Percentiles rank a stretch among this genome's conserved stretches.
phyloP scores from a whole-genome alignment of 2,329 filamentous ascomycete species.

The Cladosporium sp. region DNA sequence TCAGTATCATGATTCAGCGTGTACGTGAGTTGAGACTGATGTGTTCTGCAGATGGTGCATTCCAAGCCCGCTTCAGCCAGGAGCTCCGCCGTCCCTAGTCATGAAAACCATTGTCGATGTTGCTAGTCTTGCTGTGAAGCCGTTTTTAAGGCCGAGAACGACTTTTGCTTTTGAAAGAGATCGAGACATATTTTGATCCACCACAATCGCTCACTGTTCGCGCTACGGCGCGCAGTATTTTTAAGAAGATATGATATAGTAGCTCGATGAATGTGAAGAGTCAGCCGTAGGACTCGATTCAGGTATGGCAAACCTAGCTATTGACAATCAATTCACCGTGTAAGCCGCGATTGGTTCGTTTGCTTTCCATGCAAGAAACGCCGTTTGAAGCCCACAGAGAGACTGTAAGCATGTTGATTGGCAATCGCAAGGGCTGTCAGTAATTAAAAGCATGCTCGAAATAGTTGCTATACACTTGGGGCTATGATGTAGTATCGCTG shows the following conservation, averaged over 20 bases:
- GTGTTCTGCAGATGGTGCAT: neutral
- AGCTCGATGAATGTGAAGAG: neutral
- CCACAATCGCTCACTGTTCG: neutral
- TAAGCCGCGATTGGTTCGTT: neutral
- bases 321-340: neutral
- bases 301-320: neutral
- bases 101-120: neutral
- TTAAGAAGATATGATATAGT: neutral
- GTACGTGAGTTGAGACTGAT: neutral
- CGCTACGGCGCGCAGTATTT: neutral
- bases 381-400: neutral
- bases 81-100: neutral
- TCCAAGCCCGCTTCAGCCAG: conserved; percentile 6
- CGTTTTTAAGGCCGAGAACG: neutral
- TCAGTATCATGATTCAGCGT: neutral
- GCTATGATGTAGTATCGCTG: neutral
- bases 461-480: neutral
- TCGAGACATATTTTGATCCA: neutral
- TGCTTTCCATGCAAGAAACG: neutral
- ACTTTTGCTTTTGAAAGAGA: neutral
- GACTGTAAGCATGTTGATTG: neutral
- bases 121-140: neutral
- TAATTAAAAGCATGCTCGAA: neutral
- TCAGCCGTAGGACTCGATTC: neutral
- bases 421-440: neutral